A percentile compares a stretch with the other conserved stretches of the same genome.
phyloP scores from a whole-genome alignment of 78 protist species.

The slime mould (Dictyostelium discoideum) region DNA sequence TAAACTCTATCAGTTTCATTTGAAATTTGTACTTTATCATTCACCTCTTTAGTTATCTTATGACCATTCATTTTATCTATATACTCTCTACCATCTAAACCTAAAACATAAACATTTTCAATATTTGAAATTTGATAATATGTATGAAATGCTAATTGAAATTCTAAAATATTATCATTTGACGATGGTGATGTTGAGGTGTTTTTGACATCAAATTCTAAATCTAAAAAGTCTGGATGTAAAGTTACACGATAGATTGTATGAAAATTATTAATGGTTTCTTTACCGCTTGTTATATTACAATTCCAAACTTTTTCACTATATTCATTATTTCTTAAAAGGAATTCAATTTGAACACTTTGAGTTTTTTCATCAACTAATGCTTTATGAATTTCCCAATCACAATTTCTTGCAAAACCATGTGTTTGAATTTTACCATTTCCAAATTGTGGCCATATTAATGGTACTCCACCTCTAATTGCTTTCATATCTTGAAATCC shows the following conservation, averaged over 20 bases:
- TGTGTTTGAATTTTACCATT: conserved; percentile 60
- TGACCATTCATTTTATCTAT: conserved; percentile 38
- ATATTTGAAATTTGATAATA: conserved; percentile 34
- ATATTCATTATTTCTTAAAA: neutral
- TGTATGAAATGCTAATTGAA: conserved; percentile 63
- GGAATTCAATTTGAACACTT: conserved; percentile 11
- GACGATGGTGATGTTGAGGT: neutral
- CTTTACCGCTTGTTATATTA: neutral
- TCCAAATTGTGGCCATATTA: conserved; percentile 72
- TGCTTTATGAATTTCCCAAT: conserved; percentile 25
- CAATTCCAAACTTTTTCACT: conserved; percentile 12
- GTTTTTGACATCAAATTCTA: conserved; percentile 7
- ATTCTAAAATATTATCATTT: conserved; percentile 9
- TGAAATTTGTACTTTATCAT: neutral
- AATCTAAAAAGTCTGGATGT: conserved; percentile 21
- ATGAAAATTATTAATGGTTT: neutral
- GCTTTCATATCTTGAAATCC: conserved; percentile 33
- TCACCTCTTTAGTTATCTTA: neutral
- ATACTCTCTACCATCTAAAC: neutral
- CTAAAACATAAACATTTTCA: conserved; percentile 18
- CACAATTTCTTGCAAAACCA: conserved; percentile 69
- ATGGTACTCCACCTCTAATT: conserved; percentile 68
- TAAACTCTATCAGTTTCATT: conserved; percentile 48
- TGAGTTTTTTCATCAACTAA: neutral
- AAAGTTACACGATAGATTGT: conserved; percentile 12